These are phyloP conservation scores for Lycium ferocissimum DNA, from an alignment of 257 asterid genomes.

Conservation along the genomic window DNA sequence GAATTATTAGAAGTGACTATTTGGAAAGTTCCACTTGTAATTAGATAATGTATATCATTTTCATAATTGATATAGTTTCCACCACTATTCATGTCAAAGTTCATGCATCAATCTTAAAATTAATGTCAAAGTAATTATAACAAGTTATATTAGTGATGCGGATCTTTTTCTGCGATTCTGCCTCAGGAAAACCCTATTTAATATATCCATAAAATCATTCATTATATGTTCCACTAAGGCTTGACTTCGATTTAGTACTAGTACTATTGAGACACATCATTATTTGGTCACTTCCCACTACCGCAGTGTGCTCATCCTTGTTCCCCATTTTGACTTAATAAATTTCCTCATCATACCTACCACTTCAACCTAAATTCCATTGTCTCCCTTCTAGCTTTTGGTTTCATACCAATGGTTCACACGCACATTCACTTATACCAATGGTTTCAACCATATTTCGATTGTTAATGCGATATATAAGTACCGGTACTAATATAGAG, in stretches of 20 bases:
- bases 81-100: constrained; percentile 20
- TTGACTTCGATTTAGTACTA: constrained; percentile 4
- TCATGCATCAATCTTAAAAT: background rate
- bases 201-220: background rate
- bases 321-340: constrained; percentile 45
- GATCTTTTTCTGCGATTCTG: constrained; percentile 22
- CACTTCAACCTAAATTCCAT: constrained; percentile 33
- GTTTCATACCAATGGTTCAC: constrained; percentile 28
- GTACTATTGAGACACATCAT: constrained; percentile 33
- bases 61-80: background rate
- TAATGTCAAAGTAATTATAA: background rate
- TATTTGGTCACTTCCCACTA: constrained; percentile 46
- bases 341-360: constrained; percentile 34
- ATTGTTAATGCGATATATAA: too few relatives aligned
- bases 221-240: constrained; percentile 18
- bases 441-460: too few relatives aligned
- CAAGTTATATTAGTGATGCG: background rate
- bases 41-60: background rate
- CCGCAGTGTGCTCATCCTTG: constrained; percentile 28
- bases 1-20: background rate
- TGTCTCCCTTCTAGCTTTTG: background rate
- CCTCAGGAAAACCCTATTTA: background rate
- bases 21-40: constrained; percentile 17
- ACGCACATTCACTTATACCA: background rate
- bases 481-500: too few relatives aligned